Evolutionary conservation across 345 rosid genomes (phyloP).

Genomic region (Durio zibethinus): DNA sequence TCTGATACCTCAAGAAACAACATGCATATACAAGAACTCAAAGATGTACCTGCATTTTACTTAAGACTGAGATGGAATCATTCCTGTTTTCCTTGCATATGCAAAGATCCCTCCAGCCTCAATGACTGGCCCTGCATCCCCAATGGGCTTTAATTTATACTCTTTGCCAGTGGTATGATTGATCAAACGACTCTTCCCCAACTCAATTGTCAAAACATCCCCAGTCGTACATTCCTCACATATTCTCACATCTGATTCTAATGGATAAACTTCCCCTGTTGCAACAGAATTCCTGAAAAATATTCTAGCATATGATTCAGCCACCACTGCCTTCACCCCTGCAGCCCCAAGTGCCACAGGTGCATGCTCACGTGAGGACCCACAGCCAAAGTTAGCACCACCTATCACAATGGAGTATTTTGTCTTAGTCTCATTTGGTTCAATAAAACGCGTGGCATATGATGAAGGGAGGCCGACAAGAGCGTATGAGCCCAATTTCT

Average conservation of each 20-base stretch:
- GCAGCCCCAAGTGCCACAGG: constrained; percentile 94
- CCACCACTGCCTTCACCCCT: constrained; percentile 73
- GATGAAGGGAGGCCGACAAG: constrained; percentile 68
- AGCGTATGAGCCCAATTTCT: constrained; percentile 84
- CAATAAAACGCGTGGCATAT: constrained; percentile 61
- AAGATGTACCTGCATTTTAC: constrained; percentile 13
- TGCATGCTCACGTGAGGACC: constrained; percentile 93
- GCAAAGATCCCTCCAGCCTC: constrained; percentile 89
- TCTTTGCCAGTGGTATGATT: constrained; percentile 86
- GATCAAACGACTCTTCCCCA: constrained; percentile 57
- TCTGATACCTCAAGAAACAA: not conserved
- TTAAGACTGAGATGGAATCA: constrained; percentile 52
- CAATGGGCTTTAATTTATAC: constrained; percentile 72
- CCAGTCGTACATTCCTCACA: constrained; percentile 89
- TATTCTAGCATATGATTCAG: constrained; percentile 83
- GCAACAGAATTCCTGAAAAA: constrained; percentile 89
- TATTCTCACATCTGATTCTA: constrained; percentile 74
- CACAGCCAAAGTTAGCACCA: constrained; percentile 93
- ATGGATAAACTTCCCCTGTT: constrained; percentile 77
- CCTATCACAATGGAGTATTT: constrained; percentile 66
- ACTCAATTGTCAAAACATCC: constrained; percentile 66
- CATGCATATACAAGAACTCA: not conserved
- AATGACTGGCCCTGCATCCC: constrained; percentile 88
- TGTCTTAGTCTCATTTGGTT: constrained; percentile 52
- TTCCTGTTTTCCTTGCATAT: constrained; percentile 74